A percentile compares a stretch with the other conserved stretches of the same genome.
phyloP scores from a whole-genome alignment of 176 grass and related monocot genomes.

The Pharus latifolius region DNA sequence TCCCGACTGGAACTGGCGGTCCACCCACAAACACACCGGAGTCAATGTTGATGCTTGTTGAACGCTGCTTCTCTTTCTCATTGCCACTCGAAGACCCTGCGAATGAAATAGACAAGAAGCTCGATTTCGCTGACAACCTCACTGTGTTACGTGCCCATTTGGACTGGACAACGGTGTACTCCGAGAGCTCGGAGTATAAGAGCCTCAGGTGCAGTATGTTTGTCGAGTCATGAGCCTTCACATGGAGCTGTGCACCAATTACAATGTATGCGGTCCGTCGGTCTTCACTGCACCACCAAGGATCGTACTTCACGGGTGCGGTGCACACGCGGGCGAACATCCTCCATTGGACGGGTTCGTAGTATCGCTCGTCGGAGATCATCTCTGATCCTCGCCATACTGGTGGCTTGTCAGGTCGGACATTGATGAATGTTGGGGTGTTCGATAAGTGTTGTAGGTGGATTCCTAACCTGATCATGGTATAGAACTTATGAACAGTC shows the following conservation, averaged over 20 bases:
- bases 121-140: conserved; percentile 12
- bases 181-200: conserved; percentile 47
- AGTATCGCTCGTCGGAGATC: conserved; percentile 45
- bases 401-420: not conserved
- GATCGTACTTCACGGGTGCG: conserved; percentile 51
- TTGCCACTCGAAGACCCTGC: not conserved
- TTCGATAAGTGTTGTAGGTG: conserved; percentile 67
- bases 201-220: conserved; percentile 59
- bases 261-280: conserved; percentile 38
- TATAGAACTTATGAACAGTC: not conserved
- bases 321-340: conserved; percentile 68
- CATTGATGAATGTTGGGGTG: conserved; percentile 47
- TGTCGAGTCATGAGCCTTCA: conserved; percentile 21
- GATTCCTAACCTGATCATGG: conserved; percentile 43
- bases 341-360: conserved; percentile 57
- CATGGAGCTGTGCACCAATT: conserved; percentile 54
- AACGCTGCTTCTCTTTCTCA: conserved; percentile 4
- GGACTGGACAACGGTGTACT: conserved; percentile 45
- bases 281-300: conserved; percentile 19
- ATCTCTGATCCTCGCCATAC: conserved; percentile 45
- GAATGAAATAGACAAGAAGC: conserved; percentile 38
- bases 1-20: conserved; percentile 55
- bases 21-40: conserved; percentile 32
- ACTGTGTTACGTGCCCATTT: conserved; percentile 36
- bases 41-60: conserved; percentile 27